Evolutionary conservation across 768 basidiomycete species (phyloP).

Genomic region (Gautieria morchelliformis): DNA sequence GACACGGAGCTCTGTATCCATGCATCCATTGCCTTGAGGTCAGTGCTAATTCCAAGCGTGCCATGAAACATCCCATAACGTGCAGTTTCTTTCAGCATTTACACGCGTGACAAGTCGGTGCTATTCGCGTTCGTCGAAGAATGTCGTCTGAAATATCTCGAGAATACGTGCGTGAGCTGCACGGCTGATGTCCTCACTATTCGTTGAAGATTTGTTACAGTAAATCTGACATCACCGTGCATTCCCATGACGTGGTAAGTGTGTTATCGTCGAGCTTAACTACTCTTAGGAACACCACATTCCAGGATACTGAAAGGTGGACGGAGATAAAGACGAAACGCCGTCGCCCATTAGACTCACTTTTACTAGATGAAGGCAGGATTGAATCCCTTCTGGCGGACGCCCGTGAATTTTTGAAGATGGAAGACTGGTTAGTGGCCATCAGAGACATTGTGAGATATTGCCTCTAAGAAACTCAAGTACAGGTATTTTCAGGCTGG

Average conservation of each 20-base stretch:
- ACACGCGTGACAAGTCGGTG: constrained; percentile 33
- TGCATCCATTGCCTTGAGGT: not conserved
- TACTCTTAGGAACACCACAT: not conserved
- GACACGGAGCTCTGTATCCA: not conserved
- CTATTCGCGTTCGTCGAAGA: constrained; percentile 34
- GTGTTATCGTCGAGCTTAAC: not conserved
- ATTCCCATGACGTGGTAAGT: not conserved
- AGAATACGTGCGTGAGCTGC: constrained; percentile 19
- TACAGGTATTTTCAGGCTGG: constrained; percentile 30
- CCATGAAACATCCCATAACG: not conserved
- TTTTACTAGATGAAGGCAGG: constrained; percentile 40
- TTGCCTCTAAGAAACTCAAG: not conserved
- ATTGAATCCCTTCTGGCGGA: constrained; percentile 40
- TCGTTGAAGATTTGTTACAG: not conserved
- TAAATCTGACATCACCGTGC: constrained; percentile 29
- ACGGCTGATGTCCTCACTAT: not conserved
- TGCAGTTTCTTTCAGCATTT: constrained; percentile 24
- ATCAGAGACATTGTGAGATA: not conserved
- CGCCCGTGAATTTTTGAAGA: constrained; percentile 40
- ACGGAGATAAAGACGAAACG: constrained; percentile 33
- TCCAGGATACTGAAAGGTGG: constrained; percentile 13
- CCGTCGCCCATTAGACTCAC: constrained; percentile 42
- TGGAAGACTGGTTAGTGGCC: constrained; percentile 43
- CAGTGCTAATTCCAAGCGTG: not conserved
- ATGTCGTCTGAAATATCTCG: constrained; percentile 31